Conservation (phyloP, 805 yeast species). For the Candida morakotiae region DNA sequence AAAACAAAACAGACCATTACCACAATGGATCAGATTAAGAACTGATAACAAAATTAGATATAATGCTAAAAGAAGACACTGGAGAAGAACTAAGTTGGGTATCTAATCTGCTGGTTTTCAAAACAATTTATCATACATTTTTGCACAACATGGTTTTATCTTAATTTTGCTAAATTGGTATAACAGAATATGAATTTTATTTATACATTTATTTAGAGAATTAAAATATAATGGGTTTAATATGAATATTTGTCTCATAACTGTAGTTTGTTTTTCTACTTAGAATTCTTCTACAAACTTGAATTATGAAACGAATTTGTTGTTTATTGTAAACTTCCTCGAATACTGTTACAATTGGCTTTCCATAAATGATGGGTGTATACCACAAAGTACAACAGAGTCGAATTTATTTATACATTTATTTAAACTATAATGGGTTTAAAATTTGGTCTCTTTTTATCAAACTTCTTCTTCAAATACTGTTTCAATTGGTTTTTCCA, state of each 20-base stretch:
- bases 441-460: neutral
- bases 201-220: conserved; percentile 1
- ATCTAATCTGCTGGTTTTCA: conserved; percentile 49
- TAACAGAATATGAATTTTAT: too few species aligned
- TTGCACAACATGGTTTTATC: conserved; percentile 6
- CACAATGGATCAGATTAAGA: conserved; percentile 99
- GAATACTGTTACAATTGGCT: too few species aligned
- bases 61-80: conserved; percentile 99
- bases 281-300: too few species aligned
- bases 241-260: too few species aligned
- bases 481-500: conserved; percentile 95
- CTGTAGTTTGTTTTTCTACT: too few species aligned
- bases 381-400: too few species aligned
- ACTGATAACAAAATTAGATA: conserved; percentile 96
- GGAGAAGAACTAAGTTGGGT: conserved; percentile 99
- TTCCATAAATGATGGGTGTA: too few species aligned
- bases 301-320: too few species aligned
- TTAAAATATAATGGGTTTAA: conserved; percentile 6
- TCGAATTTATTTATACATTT: conserved; percentile 1
- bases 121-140: neutral
- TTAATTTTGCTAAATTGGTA: neutral
- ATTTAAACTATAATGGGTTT: conserved; percentile 4
- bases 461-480: conserved; percentile 80
- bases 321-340: too few species aligned
- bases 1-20: conserved; percentile 99